Evolutionary conservation across 1,284 basidiomycete species (phyloP), one percentile per base, ranked within the genome.

Genomic region (Schizophyllum commune): DNA sequence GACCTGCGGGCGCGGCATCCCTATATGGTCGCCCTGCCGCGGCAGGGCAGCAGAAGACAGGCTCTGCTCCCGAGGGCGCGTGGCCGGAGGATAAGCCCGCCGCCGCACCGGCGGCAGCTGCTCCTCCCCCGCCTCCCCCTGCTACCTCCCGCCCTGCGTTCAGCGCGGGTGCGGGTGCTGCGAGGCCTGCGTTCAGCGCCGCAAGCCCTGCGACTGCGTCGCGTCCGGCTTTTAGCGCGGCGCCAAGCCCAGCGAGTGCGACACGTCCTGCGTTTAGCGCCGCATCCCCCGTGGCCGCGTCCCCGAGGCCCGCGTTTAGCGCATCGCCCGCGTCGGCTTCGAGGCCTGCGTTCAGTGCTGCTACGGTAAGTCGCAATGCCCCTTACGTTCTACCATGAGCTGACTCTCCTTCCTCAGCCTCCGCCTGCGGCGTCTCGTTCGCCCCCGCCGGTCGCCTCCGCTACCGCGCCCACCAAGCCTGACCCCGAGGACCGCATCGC

Each of bases 401-500:
- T 8, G 6, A 6, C n/a, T 6, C 62, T 6, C 11, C 1, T 11
- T 55, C 51, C 0, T 22, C 19, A 60, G 60, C 47, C 64, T 60
- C 58, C 20, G 62, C 67, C 58, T 20, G 61, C 67, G 58, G 68
- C 72, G 4, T 69, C 74, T 3, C 65, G 76, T 15, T 65, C 75
- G 2, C 75, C 81, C n/a, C 67, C 79, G 5, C 75, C 78, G 1
- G 75, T 79, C 2, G 68, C 69, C 3, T 63, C 83, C 1, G 81
- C 86, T 1, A 78, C 74, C 55, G 68, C 75, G 0, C 80, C 86
- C 0, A 78, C 83, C 0, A 92, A 91, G 68, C 89, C 91, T n/a
- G 73, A 77, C 0, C 84, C 85, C 62, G 90, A 93, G 0, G 91
- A 94, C 72, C 84, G 83, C 15, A 94, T 94, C 67, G 89, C 79